These are phyloP conservation scores for Nepenthes mirabilis DNA, from an alignment of 148 eudicot genomes.

Conservation along the genomic window DNA sequence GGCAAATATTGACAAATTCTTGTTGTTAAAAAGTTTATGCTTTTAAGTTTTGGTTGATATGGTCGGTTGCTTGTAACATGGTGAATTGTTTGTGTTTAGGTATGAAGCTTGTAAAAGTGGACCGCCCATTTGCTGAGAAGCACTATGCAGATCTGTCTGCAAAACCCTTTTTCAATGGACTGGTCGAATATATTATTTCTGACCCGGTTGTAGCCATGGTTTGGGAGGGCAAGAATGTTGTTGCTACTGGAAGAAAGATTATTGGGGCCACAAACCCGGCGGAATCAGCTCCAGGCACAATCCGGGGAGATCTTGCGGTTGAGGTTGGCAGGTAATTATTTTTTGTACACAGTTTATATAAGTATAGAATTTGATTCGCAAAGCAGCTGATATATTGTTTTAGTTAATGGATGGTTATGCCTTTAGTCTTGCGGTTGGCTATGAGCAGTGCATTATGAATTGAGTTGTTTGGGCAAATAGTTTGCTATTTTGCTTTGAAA, in stretches of 20 bases:
- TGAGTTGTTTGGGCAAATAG: too few species aligned
- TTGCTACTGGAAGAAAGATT: conserved; percentile 70
- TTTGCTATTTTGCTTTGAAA: too few species aligned
- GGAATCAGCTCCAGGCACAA: conserved; percentile 85
- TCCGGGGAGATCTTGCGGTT: conserved; percentile 87
- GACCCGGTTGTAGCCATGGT: conserved; percentile 96
- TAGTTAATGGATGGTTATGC: too few species aligned
- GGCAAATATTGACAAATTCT: too few species aligned
- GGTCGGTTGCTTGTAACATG: background rate
- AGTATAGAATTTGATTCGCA: too few species aligned
- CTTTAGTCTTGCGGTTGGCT: too few species aligned
- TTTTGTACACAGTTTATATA: too few species aligned
- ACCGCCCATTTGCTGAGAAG: conserved; percentile 68
- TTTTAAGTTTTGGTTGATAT: background rate
- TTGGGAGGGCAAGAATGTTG: conserved; percentile 90
- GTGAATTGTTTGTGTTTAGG: conserved; percentile 24
- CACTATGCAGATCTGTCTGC: conserved; percentile 82
- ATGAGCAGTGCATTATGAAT: too few species aligned
- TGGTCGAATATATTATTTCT: conserved; percentile 79
- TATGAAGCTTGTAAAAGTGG: conserved; percentile 64
- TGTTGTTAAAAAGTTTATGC: too few species aligned
- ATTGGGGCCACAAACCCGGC: conserved; percentile 94
- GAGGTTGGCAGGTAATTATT: conserved; percentile 54
- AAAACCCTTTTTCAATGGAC: conserved; percentile 77
- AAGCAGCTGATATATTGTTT: too few species aligned